Conservation (phyloP, 371 early-diverging fungal species). For the Mortierella sp. region DNA sequence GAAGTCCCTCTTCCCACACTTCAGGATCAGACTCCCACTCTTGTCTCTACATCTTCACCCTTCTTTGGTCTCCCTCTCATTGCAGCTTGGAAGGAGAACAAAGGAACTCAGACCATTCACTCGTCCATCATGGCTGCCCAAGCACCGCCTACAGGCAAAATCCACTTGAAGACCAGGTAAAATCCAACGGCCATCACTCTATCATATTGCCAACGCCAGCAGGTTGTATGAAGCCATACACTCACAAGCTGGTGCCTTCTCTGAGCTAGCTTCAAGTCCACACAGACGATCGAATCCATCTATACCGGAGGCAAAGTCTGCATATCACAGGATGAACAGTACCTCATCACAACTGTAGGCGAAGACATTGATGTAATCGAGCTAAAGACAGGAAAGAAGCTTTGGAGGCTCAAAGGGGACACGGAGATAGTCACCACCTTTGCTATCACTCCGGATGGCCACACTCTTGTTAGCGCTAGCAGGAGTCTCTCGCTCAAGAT, state of each 20-base stretch:
- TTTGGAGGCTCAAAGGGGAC: slow-evolving; percentile 79
- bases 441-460: slow-evolving; percentile 84
- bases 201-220: too few species aligned
- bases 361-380: slow-evolving; percentile 88
- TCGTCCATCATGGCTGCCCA: slow-evolving; percentile 39
- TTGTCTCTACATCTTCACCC: not conserved
- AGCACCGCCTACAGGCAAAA: slow-evolving; percentile 52
- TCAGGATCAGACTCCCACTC: not conserved
- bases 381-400: slow-evolving; percentile 73
- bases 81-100: slow-evolving; percentile 4
- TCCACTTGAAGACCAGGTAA: slow-evolving; percentile 55
- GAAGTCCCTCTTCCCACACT: too few species aligned
- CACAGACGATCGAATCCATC: slow-evolving; percentile 86
- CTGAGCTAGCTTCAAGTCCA: slow-evolving; percentile 72
- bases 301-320: slow-evolving; percentile 93
- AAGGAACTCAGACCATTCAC: not conserved
- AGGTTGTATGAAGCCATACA: too few species aligned
- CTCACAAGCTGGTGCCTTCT: too few species aligned
- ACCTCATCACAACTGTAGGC: slow-evolving; percentile 81
- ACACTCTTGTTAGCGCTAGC: slow-evolving; percentile 82
- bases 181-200: too few species aligned
- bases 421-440: slow-evolving; percentile 90
- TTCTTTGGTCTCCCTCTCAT: not conserved
- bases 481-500: slow-evolving; percentile 82
- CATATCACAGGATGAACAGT: slow-evolving; percentile 74